Percentiles rank a stretch among this genome's conserved stretches.
These are phyloP conservation scores for Paraphoma sp. DNA, from an alignment of 2,329 filamentous ascomycete species.

Conservation along the genomic window DNA sequence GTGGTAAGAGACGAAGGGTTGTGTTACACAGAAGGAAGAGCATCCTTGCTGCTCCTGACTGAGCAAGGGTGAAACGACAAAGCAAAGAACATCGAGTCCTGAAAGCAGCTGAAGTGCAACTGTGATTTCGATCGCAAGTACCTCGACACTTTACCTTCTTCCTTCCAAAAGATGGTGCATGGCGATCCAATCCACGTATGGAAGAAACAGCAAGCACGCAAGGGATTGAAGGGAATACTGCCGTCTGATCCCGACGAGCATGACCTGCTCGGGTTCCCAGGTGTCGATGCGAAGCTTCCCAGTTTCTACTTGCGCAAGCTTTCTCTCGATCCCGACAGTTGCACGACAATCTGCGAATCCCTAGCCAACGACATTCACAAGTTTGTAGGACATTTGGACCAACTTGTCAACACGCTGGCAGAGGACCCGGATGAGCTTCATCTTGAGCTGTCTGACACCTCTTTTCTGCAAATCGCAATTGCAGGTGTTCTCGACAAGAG, in stretches of 20 bases:
- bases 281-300: background rate
- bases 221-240: no score
- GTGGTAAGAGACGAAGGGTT: no score
- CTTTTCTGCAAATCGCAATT: background rate
- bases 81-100: no score
- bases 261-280: background rate
- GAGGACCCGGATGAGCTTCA: background rate
- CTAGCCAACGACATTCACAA: background rate
- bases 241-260: background rate
- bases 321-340: background rate
- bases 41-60: no score
- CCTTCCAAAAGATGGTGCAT: no score
- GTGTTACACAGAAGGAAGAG: no score
- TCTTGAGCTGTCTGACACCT: background rate
- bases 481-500: background rate
- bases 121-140: no score
- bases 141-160: no score
- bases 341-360: background rate
- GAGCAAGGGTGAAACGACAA: no score
- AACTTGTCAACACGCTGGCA: background rate
- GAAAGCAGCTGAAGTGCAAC: no score
- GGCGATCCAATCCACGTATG: no score
- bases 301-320: background rate
- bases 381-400: background rate
- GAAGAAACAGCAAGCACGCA: no score